Evolutionary conservation across 139 green algal genomes (phyloP), one percentile per base, ranked within the genome.

Genomic region (Ulvella scutata): DNA sequence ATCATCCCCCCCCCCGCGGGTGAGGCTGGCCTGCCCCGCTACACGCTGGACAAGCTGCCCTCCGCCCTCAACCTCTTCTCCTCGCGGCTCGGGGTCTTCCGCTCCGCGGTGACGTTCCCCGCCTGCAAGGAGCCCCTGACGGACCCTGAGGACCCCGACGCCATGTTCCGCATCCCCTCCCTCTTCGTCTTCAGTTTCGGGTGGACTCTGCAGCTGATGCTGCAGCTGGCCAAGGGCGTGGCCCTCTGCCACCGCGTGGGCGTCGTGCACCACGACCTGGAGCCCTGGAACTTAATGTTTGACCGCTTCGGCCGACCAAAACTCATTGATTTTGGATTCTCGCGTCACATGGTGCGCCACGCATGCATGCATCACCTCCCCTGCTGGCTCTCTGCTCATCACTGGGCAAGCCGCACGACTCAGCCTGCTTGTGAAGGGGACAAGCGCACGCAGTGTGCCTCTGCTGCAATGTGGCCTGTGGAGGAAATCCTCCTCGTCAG

Each of bases 231-330:
- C 1, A 67, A 67, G 51, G 51, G 51, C 51, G 51, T 67, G n/a
- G 51, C 51, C n/a, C 51, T 67, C n/a, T 67, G 51, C 1, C 51
- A 67, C 20, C 51, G 51, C 51, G 33, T 67, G n/a, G 51, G 51
- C 51, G 33, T 67, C 51, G 51, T 26, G 20, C 51, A 67, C 51
- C 51, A 26, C 51, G 51, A 67, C 51, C 51, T 67, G n/a, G 51
- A 67, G 51, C 51, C 51, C n/a, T 67, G 51, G 51, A 67, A 67
- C 51, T 29, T 67, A 6, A 67, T 67, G 51, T 67, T 67, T 67
- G 51, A 67, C 51, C 51, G 51, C 51, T 67, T 34, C 51, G 51
- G 51, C 51, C 51, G 51, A n/a, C 31, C 33, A n/a, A 67, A 67
- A 29, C 31, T 67, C 51, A 67, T 67, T 26, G 51, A 67, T 26